phyloP scores from a whole-genome alignment of 2,329 filamentous ascomycete species.

The Aspergillus terreus region DNA sequence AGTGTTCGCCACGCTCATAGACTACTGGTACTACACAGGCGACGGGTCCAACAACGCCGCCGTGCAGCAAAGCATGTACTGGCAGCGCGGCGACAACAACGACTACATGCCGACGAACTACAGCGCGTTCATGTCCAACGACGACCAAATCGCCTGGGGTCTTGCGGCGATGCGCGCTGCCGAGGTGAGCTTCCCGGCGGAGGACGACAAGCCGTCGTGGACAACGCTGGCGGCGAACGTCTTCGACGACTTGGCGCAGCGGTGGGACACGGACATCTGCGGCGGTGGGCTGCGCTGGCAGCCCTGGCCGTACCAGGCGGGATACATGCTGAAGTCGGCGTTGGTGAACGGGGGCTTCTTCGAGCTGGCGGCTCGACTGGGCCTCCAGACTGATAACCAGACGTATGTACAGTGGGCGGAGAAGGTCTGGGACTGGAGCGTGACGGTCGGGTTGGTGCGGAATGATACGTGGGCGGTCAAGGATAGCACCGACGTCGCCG shows the following conservation, averaged over 20 bases:
- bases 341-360: slow-evolving; percentile 15
- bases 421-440: slow-evolving; percentile 56
- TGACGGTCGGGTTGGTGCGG: slow-evolving; percentile 36
- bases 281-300: slow-evolving; percentile 34
- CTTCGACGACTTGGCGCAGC: too few relatives aligned
- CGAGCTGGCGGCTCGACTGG: slow-evolving; percentile 12
- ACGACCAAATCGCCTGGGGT: slow-evolving; percentile 70
- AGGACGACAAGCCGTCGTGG: too few relatives aligned
- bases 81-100: slow-evolving; percentile 65
- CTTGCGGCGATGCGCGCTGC: slow-evolving; percentile 47
- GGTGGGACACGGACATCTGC: too few relatives aligned
- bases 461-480: slow-evolving; percentile 44
- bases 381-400: slow-evolving; percentile 12
- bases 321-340: slow-evolving; percentile 13
- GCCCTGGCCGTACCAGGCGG: slow-evolving; percentile 11
- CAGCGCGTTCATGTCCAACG: slow-evolving; percentile 39
- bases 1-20: slow-evolving; percentile 62
- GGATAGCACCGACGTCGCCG: slow-evolving; percentile 48
- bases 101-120: slow-evolving; percentile 69
- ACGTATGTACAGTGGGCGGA: slow-evolving; percentile 57
- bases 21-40: slow-evolving; percentile 79
- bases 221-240: too few relatives aligned
- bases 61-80: slow-evolving; percentile 62
- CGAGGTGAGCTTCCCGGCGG: too few relatives aligned
- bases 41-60: slow-evolving; percentile 68